Evolutionary conservation across 768 basidiomycete species (phyloP).

Genomic region (Xanthoconium purpureum): DNA sequence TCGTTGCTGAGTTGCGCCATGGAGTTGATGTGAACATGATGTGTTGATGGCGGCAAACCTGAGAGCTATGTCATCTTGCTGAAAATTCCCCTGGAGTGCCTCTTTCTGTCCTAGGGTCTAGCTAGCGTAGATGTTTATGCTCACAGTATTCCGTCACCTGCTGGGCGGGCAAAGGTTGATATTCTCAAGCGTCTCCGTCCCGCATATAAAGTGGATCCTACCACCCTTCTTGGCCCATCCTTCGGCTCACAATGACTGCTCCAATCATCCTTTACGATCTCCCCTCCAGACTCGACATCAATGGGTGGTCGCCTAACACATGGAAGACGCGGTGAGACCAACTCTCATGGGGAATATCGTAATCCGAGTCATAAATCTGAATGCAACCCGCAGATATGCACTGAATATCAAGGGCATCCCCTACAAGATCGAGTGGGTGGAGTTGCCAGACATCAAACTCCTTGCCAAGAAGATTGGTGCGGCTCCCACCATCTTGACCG

Average conservation of each 20-base stretch:
- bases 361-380: background rate
- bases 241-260: conserved; percentile 24
- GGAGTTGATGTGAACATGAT: too few species aligned
- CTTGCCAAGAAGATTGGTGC: conserved; percentile 11
- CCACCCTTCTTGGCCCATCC: background rate
- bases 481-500: conserved; percentile 29
- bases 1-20: too few species aligned
- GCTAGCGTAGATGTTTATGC: too few species aligned
- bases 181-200: too few species aligned
- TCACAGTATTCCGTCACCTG: too few species aligned
- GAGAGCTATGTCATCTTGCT: too few species aligned
- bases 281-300: conserved; percentile 28
- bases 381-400: background rate
- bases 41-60: too few species aligned
- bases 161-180: too few species aligned
- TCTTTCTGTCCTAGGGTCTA: too few species aligned
- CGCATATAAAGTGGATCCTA: conserved; percentile 6
- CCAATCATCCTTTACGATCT: conserved; percentile 38
- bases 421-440: conserved; percentile 43
- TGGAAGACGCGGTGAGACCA: conserved; percentile 41
- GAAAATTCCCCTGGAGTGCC: too few species aligned
- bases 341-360: background rate
- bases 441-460: conserved; percentile 40
- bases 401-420: conserved; percentile 41
- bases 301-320: conserved; percentile 2